Percentiles rank a stretch among this genome's conserved stretches.
Evolutionary conservation across 1,284 basidiomycete species (phyloP).

Genomic region (Pseudozyma tsukubaensis): DNA sequence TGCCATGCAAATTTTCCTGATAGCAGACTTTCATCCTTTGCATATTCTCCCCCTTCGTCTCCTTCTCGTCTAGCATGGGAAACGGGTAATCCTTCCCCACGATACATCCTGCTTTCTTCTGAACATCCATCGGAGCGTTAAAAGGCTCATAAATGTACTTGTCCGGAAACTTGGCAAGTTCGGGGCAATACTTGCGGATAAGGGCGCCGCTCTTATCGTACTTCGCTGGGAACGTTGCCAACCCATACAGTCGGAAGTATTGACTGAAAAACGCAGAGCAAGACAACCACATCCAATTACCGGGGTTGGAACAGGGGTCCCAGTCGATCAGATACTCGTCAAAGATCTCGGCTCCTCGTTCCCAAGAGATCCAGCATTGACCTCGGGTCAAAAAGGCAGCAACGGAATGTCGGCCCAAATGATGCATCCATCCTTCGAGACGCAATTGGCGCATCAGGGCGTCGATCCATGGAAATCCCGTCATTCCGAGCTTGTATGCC

Average conservation of each 20-base stretch:
- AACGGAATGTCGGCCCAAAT: conserved; percentile 73
- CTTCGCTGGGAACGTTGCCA: conserved; percentile 71
- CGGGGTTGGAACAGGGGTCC: conserved; percentile 70
- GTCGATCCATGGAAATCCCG: conserved; percentile 73
- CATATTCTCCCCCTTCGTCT: conserved; percentile 54
- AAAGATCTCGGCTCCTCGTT: conserved; percentile 73
- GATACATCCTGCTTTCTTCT: conserved; percentile 58
- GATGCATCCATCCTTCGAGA: conserved; percentile 70
- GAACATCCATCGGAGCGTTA: conserved; percentile 55
- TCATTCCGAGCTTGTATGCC: conserved; percentile 71
- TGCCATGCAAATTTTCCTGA: conserved; percentile 44
- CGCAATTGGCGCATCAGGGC: conserved; percentile 72
- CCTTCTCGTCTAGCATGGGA: conserved; percentile 63
- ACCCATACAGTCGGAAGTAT: conserved; percentile 70
- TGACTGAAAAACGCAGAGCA: conserved; percentile 71
- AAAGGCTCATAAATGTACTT: conserved; percentile 63
- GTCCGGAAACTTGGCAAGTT: conserved; percentile 57
- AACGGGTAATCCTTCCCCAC: conserved; percentile 61
- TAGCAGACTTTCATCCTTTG: conserved; percentile 54
- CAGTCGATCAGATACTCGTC: conserved; percentile 70
- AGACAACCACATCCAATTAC: conserved; percentile 73
- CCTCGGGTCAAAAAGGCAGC: conserved; percentile 74
- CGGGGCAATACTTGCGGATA: conserved; percentile 71
- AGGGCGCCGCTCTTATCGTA: conserved; percentile 71
- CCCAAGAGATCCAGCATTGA: conserved; percentile 74